Conservation (phyloP, 2,329 filamentous ascomycete genomes). For the Sclerotinia sclerotiorum region DNA sequence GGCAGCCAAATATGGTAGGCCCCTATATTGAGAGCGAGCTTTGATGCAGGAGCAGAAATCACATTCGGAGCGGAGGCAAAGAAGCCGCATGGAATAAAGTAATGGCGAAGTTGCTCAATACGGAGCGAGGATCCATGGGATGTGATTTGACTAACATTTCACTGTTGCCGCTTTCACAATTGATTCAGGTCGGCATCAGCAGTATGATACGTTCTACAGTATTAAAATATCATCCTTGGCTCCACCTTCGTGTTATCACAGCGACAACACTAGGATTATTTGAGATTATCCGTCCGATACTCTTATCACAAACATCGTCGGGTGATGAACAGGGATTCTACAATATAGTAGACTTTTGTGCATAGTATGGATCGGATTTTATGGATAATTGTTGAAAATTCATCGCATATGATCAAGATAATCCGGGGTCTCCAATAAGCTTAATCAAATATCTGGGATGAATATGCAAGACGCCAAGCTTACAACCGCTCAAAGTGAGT, state of each 20-base stretch:
- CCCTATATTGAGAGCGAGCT: neutral
- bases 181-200: neutral
- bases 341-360: neutral
- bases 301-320: neutral
- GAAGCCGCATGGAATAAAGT: slow-evolving; percentile 7
- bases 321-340: slow-evolving; percentile 8
- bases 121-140: neutral
- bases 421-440: slow-evolving; percentile 16
- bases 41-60: neutral
- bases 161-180: slow-evolving; percentile 1
- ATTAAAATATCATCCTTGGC: neutral
- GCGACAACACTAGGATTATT: neutral
- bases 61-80: slow-evolving; percentile 3
- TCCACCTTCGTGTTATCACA: neutral
- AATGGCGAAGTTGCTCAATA: slow-evolving; percentile 10
- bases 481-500: neutral
- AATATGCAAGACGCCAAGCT: neutral
- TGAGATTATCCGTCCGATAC: neutral
- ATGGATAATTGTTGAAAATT: neutral
- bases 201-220: neutral
- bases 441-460: slow-evolving; percentile 7
- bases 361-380: neutral
- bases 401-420: neutral
- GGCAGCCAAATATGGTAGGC: slow-evolving; percentile 27
- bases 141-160: neutral